Evolutionary conservation across 2,329 filamentous ascomycete species (phyloP), one percentile per base, ranked within the genome.

Genomic region (Rhexocercosporidium sp.): DNA sequence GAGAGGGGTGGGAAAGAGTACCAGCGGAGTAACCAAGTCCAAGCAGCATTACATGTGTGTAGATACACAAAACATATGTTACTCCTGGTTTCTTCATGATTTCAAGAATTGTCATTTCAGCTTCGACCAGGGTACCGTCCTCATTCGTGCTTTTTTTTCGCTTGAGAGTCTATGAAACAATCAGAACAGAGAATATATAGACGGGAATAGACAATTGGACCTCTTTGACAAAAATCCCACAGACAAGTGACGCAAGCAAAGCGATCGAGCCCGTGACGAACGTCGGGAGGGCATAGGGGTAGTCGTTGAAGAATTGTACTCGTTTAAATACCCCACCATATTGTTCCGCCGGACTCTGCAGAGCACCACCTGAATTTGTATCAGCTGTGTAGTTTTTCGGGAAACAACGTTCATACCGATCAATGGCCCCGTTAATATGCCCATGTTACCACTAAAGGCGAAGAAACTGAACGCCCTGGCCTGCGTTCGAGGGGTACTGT

Each of bases 391-490:
- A 22, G 46, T 37, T 25, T 51, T 16, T n/a, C 54, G 12, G 7
- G 66, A 70, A 54, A 68, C 80, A 80, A 82, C 6, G 8, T n/a
- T 11, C 49, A 20, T 70, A 75, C 75, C 75, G 62, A 77, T 68
- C 18, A 76, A 47, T 2, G 92, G 91, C 0, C 92, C 92, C 1
- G 93, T 34, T 66, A 93, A 88, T 53, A 95, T 88, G 3, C 92
- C 92, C 9, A 94, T 25, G 71, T 95, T 95, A 4, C 88, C 88
- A 0, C 86, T 82, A 75, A 95, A 92, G 11, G 91, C 90, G 75
- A 94, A 94, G 82, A 88, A 91, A 74, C 89, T 89, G 75, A 94
- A 96, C 0, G 90, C 88, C 31, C 84, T 81, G 0, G 92, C 92
- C 78, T 94, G 92, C 0, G 89, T 94, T 69, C 86, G 84, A 5